Base-by-base conservation (phyloP, 1,284 basidiomycete genomes). In the Butyriboletus appendiculatus region DNA sequence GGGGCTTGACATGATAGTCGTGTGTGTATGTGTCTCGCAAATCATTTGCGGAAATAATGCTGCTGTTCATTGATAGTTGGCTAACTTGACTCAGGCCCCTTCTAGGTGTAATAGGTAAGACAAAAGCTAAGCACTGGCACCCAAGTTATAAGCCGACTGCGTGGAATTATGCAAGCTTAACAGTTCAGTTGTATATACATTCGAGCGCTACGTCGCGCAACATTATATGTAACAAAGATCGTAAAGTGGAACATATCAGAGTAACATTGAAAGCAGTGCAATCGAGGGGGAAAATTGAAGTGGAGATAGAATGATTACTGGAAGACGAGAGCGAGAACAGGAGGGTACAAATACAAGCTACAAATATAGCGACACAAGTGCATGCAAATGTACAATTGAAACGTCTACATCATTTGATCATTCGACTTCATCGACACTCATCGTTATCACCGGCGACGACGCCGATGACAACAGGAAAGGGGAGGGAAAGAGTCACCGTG, bases 401-500 rank as follows among this genome's bases (percentile, higher is more conserved):
- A 47, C 16, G 8, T 24, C 20, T 32, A n/a, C 9, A 20, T 10
- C 26, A n/a, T 30, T 22, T n/a, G n/a, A 30, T 14, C 20, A 22
- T 30, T 30, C 9, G n/a, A 20, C 22, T 16, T 15, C 2, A 14
- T 24, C 45, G 22, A 24, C 20, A 12, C 28, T 4, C 45, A 5
- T 38, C 11, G 15, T 14, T 35, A 20, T 9, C 44, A 45, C 5
- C 22, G 5, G 1, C 24, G 2, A 4, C 41, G 26, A 46, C 41
- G 14, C 5, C 9, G 3, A 33, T 1, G 38, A 24, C 32, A 1
- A 32, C 4, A 12, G 44, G 15, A 32, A 18, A 24, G 14, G 22
- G 10, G 15, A 15, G 9, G 7, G 18, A 15, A 5, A 18, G 5
- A 5, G n/a, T 62, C 52, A 67, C 20, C 54, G 59, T 9, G 51